Conservation (phyloP, 768 basidiomycete species). For the Kwoniella pini region DNA sequence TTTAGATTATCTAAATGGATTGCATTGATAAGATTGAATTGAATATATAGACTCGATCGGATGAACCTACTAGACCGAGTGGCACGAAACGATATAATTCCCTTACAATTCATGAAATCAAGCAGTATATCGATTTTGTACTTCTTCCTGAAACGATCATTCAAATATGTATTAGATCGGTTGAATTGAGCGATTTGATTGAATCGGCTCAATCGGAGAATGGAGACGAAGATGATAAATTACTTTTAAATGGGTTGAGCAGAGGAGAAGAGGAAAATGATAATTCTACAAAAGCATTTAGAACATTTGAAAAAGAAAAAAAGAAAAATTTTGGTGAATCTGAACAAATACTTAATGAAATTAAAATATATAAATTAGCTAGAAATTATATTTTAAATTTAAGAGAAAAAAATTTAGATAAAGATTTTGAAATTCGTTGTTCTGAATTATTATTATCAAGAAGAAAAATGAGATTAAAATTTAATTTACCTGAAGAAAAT, state of each 20-base stretch:
- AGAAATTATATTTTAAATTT: not conserved
- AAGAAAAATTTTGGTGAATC: too few species aligned
- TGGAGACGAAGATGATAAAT: too few species aligned
- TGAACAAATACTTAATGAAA: too few species aligned
- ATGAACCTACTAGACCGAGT: conserved; percentile 21
- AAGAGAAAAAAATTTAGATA: not conserved
- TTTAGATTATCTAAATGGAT: too few species aligned
- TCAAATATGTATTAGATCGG: conserved; percentile 17
- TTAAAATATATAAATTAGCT: not conserved
- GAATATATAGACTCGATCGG: not conserved
- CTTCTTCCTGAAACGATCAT: conserved; percentile 37
- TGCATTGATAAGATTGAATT: too few species aligned
- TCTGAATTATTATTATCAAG: not conserved
- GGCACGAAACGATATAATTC: conserved; percentile 38
- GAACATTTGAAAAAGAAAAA: too few species aligned
- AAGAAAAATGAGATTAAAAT: not conserved
- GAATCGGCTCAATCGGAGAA: too few species aligned
- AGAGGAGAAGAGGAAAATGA: too few species aligned
- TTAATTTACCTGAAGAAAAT: not conserved
- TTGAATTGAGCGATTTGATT: too few species aligned
- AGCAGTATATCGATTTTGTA: conserved; percentile 24
- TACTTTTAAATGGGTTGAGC: too few species aligned
- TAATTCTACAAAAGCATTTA: too few species aligned
- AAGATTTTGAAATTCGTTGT: not conserved
- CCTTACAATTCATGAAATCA: conserved; percentile 6